phyloP scores from a whole-genome alignment of 768 basidiomycete genomes.

The Boletus reticuloceps region DNA sequence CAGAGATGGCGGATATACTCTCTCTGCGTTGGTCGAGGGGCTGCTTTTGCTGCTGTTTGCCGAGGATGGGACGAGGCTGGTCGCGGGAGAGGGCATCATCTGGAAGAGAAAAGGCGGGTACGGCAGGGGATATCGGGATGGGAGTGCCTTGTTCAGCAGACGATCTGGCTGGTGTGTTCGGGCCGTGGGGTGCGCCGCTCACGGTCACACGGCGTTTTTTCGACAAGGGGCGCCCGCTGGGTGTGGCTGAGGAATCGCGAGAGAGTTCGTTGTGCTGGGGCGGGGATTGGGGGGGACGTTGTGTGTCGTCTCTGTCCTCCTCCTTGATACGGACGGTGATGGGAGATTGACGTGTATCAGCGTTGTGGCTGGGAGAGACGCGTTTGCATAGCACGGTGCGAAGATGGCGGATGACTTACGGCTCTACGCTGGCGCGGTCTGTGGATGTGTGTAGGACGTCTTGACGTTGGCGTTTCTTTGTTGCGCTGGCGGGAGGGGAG shows the following conservation, averaged over 20 bases:
- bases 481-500: slow-evolving; percentile 28
- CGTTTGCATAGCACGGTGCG: slow-evolving; percentile 4
- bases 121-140: slow-evolving; percentile 63
- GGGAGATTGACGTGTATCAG: slow-evolving; percentile 44
- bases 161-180: slow-evolving; percentile 24
- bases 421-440: slow-evolving; percentile 28
- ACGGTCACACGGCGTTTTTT: slow-evolving; percentile 75
- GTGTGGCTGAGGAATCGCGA: slow-evolving; percentile 33
- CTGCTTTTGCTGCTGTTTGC: slow-evolving; percentile 72
- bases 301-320: slow-evolving; percentile 51
- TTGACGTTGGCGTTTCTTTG: slow-evolving; percentile 44
- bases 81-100: slow-evolving; percentile 46
- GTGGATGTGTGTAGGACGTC: background rate
- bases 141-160: slow-evolving; percentile 47
- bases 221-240: slow-evolving; percentile 39
- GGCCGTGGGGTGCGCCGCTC: slow-evolving; percentile 43
- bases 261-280: slow-evolving; percentile 13
- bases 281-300: slow-evolving; percentile 33
- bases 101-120: slow-evolving; percentile 57
- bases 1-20: slow-evolving; percentile 34
- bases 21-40: slow-evolving; percentile 69
- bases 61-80: slow-evolving; percentile 46
- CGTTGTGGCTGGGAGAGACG: slow-evolving; percentile 19
- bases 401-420: slow-evolving; percentile 37
- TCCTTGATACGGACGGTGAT: slow-evolving; percentile 55